Conservation (phyloP, 106 monocot species). For the Dioscorea zingiberensis region DNA sequence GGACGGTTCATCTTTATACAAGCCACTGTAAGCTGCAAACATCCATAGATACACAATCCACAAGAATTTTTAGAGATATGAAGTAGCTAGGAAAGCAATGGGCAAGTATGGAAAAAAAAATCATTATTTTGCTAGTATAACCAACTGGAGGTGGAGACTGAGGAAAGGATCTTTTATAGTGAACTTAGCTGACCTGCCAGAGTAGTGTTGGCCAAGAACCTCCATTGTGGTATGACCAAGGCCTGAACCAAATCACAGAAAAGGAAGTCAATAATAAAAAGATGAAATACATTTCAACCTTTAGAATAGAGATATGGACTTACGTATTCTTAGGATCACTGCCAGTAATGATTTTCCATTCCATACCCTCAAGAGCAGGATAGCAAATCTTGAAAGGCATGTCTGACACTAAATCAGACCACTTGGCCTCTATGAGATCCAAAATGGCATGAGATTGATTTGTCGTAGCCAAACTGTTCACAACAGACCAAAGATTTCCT, state of each 20-base stretch:
- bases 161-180: too few species aligned
- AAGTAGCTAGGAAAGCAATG: too few species aligned
- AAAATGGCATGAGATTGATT: slow-evolving; percentile 91
- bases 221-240: slow-evolving; percentile 99
- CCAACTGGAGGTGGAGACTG: too few species aligned
- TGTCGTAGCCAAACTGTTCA: slow-evolving; percentile 74
- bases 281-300: neutral
- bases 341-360: slow-evolving; percentile 95
- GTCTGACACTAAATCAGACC: slow-evolving; percentile 94
- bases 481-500: slow-evolving; percentile 91
- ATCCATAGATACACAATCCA: neutral
- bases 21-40: slow-evolving; percentile 74
- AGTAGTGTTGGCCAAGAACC: slow-evolving; percentile 99
- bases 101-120: too few species aligned
- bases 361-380: slow-evolving; percentile 92
- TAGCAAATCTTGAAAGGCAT: slow-evolving; percentile 99
- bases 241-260: slow-evolving; percentile 38
- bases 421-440: slow-evolving; percentile 88
- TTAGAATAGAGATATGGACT: neutral
- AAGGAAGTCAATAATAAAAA: slow-evolving; percentile 2
- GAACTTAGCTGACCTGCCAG: slow-evolving; percentile 97
- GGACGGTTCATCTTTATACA: slow-evolving; percentile 93
- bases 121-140: too few species aligned
- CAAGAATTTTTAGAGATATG: too few species aligned
- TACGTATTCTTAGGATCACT: slow-evolving; percentile 99